Evolutionary conservation across 106 monocot genomes (phyloP).

Genomic region (Dendrobium officinale): DNA sequence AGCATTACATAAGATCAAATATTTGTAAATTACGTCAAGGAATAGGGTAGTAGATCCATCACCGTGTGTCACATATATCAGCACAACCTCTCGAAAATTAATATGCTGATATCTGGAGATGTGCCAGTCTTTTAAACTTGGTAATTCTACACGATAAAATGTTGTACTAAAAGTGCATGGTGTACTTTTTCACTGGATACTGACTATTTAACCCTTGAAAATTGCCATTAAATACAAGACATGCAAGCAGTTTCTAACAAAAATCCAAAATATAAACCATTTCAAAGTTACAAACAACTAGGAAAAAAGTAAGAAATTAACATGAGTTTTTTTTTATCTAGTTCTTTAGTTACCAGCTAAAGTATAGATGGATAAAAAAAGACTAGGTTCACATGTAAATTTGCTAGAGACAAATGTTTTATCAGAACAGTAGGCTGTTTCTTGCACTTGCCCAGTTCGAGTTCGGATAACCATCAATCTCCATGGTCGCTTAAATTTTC

Average conservation of each 20-base stretch:
- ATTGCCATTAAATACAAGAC: neutral
- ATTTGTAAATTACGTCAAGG: too few relatives aligned
- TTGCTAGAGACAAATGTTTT: neutral
- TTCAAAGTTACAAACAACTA: neutral
- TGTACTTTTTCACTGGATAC: too few relatives aligned
- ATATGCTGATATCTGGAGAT: neutral
- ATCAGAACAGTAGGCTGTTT: neutral
- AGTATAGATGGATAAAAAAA: too few relatives aligned
- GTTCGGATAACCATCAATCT: neutral
- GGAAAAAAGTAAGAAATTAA: neutral
- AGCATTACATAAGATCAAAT: neutral
- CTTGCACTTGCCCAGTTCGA: neutral
- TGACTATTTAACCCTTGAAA: neutral
- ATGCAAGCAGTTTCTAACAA: neutral
- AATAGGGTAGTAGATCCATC: too few relatives aligned
- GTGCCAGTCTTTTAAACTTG: too few relatives aligned
- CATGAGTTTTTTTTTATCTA: too few relatives aligned
- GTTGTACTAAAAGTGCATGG: too few relatives aligned
- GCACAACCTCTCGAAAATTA: neutral
- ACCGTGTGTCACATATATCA: too few relatives aligned
- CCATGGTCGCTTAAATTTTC: neutral
- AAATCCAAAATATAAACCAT: neutral
- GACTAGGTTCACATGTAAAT: neutral
- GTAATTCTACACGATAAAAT: too few relatives aligned
- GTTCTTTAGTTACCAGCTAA: too few relatives aligned